phyloP scores from a whole-genome alignment of 768 basidiomycete species.

The Gyrodon lividus region DNA sequence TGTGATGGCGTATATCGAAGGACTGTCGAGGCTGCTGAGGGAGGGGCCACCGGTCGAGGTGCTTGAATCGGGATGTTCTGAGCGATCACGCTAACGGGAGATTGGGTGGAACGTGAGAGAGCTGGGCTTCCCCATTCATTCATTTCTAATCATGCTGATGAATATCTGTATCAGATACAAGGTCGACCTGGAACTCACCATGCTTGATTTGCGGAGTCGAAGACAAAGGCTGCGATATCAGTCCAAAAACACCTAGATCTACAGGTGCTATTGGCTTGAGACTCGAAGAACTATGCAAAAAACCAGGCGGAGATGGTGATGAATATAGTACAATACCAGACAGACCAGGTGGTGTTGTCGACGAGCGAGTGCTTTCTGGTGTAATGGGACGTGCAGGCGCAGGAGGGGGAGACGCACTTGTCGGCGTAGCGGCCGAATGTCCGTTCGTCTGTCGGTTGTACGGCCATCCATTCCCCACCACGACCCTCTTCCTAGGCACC shows the following conservation, averaged over 20 bases:
- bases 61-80: conserved; percentile 29
- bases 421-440: conserved; percentile 7
- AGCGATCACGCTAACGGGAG: conserved; percentile 14
- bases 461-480: conserved; percentile 54
- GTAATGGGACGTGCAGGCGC: conserved; percentile 21
- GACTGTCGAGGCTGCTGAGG: conserved; percentile 36
- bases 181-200: conserved; percentile 18
- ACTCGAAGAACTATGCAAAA: conserved; percentile 31
- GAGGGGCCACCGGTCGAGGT: conserved; percentile 25
- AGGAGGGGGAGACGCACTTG: conserved; percentile 19
- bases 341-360: conserved; percentile 32
- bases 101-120: conserved; percentile 5
- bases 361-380: conserved; percentile 34
- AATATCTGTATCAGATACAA: not conserved
- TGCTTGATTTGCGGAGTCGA: conserved; percentile 30
- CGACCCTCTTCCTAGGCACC: conserved; percentile 22
- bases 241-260: conserved; percentile 20
- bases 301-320: conserved; percentile 36
- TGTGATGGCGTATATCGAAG: conserved; percentile 26
- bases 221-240: conserved; percentile 16
- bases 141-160: conserved; percentile 14
- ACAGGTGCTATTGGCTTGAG: conserved; percentile 17
- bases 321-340: conserved; percentile 32
- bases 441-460: conserved; percentile 30
- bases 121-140: conserved; percentile 26